Conservation (phyloP, 2,329 filamentous ascomycete genomes). For the Pyricularia sp. region DNA sequence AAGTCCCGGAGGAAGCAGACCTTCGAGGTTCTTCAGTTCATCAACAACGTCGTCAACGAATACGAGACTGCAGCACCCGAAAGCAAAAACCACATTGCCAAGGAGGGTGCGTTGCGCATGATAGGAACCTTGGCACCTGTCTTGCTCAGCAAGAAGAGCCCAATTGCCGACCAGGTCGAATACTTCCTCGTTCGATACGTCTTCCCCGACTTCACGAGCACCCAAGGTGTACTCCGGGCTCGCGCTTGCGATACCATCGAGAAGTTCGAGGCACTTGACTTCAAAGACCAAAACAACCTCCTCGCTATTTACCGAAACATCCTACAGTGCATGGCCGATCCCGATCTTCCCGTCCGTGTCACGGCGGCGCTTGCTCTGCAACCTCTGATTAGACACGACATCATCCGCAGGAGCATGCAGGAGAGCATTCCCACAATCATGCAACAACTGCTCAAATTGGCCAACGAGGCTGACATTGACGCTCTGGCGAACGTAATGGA, state of each 20-base stretch:
- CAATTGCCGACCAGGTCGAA: slow-evolving; percentile 93
- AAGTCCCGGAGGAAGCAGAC: slow-evolving; percentile 94
- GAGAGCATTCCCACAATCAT: slow-evolving; percentile 97
- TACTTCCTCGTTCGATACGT: slow-evolving; percentile 98
- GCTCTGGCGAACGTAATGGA: slow-evolving; percentile 98
- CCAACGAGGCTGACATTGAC: slow-evolving; percentile 96
- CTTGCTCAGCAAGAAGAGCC: slow-evolving; percentile 95
- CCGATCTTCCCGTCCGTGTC: slow-evolving; percentile 86
- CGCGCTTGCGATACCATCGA: slow-evolving; percentile 95
- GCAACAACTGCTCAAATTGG: slow-evolving; percentile 94
- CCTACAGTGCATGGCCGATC: slow-evolving; percentile 90
- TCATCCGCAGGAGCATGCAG: slow-evolving; percentile 93
- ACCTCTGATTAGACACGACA: slow-evolving; percentile 88
- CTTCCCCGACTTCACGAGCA: slow-evolving; percentile 93
- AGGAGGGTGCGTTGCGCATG: slow-evolving; percentile 94
- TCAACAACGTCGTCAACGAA: slow-evolving; percentile 89
- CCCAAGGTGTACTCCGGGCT: slow-evolving; percentile 84
- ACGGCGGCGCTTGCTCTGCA: slow-evolving; percentile 91
- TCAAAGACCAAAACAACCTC: slow-evolving; percentile 92
- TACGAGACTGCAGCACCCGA: slow-evolving; percentile 79
- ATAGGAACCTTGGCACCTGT: slow-evolving; percentile 92
- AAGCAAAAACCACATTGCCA: slow-evolving; percentile 88
- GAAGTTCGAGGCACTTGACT: slow-evolving; percentile 95
- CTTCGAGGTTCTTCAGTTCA: slow-evolving; percentile 86
- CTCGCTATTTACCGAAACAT: slow-evolving; percentile 96